These are phyloP conservation scores for Medicago lupulina DNA, from an alignment of 306 rosid genomes.

Conservation along the genomic window DNA sequence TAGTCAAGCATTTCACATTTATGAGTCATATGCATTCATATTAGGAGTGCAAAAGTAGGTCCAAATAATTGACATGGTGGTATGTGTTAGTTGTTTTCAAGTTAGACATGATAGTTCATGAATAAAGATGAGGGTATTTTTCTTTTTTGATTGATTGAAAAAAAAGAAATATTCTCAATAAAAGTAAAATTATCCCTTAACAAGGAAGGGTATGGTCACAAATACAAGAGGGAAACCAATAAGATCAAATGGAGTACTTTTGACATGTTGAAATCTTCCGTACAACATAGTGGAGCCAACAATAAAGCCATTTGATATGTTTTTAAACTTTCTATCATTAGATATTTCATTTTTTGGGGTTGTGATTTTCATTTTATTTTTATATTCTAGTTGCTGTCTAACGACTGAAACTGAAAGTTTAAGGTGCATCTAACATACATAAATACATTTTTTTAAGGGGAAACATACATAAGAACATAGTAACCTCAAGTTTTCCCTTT, in stretches of 20 bases:
- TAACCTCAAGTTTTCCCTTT: neutral
- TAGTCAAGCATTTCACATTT: neutral
- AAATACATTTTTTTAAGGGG: too few relatives aligned
- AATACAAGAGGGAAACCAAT: slow-evolving; percentile 42
- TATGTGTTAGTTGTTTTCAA: slow-evolving; percentile 48
- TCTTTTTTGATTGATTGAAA: slow-evolving; percentile 50
- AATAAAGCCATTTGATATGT: slow-evolving; percentile 27
- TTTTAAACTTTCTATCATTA: neutral
- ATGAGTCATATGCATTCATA: slow-evolving; percentile 20
- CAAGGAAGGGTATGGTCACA: slow-evolving; percentile 40
- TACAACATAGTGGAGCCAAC: slow-evolving; percentile 52
- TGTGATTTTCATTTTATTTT: neutral
- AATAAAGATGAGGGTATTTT: slow-evolving; percentile 50
- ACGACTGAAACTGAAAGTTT: slow-evolving; percentile 36
- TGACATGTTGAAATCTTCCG: slow-evolving; percentile 48
- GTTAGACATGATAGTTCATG: slow-evolving; percentile 65
- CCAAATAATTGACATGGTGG: slow-evolving; percentile 55
- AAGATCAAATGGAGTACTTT: slow-evolving; percentile 40
- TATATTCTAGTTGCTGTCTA: slow-evolving; percentile 39
- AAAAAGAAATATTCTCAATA: slow-evolving; percentile 43
- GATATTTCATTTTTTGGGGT: slow-evolving; percentile 12
- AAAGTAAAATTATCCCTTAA: slow-evolving; percentile 34
- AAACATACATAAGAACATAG: neutral
- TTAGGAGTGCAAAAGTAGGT: slow-evolving; percentile 44
- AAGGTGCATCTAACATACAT: slow-evolving; percentile 22